Percentiles rank a stretch among this genome's conserved stretches.
Evolutionary conservation across 768 basidiomycete species (phyloP).

Genomic region (Suillus ampliporus): DNA sequence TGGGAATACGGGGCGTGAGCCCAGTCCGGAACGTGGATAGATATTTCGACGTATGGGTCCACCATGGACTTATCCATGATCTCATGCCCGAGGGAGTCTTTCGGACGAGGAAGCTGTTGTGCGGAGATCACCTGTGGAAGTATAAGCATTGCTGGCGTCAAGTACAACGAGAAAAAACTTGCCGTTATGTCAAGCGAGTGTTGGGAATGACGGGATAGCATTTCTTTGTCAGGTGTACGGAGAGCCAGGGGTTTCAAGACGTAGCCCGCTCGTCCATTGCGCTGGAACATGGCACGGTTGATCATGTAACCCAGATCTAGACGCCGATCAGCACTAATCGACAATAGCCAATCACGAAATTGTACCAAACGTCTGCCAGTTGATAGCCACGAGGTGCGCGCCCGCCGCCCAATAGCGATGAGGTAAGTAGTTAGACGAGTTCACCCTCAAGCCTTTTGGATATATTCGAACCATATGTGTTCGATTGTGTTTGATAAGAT

Average conservation of each 20-base stretch:
- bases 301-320: conserved; percentile 89
- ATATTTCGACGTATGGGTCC: conserved; percentile 85
- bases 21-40: conserved; percentile 81
- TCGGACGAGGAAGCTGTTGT: conserved; percentile 83
- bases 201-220: conserved; percentile 55
- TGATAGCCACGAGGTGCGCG: conserved; percentile 89
- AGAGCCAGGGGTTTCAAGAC: conserved; percentile 88
- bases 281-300: conserved; percentile 94
- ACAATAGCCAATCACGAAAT: conserved; percentile 7
- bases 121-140: conserved; percentile 72
- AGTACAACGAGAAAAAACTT: conserved; percentile 20
- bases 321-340: background rate
- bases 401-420: conserved; percentile 91
- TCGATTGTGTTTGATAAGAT: conserved; percentile 86
- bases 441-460: conserved; percentile 82
- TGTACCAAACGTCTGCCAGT: conserved; percentile 96
- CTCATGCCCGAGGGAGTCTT: conserved; percentile 67
- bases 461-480: conserved; percentile 86
- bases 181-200: conserved; percentile 73
- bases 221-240: conserved; percentile 64
- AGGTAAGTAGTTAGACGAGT: conserved; percentile 87
- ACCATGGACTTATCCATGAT: conserved; percentile 58
- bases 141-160: conserved; percentile 4
- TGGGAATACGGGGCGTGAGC: conserved; percentile 34
- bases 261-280: conserved; percentile 88